A percentile compares a stretch with the other conserved stretches of the same genome.
phyloP scores from a whole-genome alignment of 768 basidiomycete species.

The Tylopilus sp. region DNA sequence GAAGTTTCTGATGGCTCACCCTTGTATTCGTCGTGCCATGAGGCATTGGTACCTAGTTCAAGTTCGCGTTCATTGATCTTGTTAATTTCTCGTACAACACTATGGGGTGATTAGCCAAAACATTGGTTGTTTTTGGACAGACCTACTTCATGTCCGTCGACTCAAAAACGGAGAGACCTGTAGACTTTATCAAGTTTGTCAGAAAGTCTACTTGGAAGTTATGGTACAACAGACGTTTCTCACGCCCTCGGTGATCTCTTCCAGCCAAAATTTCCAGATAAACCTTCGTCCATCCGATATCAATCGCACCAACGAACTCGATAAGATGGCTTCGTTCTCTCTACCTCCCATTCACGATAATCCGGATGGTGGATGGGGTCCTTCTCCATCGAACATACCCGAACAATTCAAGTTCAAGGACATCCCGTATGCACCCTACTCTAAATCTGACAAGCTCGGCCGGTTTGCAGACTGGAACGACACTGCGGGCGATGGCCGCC shows the following conservation, averaged over 20 bases:
- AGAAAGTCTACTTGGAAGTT: too few relatives aligned
- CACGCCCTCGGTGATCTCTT: conserved; percentile 18
- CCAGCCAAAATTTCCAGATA: conserved; percentile 21
- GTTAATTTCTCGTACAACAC: conserved; percentile 91
- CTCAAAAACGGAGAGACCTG: too few relatives aligned
- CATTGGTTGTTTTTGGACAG: not conserved
- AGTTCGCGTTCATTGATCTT: conserved; percentile 91
- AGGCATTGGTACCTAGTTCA: conserved; percentile 63
- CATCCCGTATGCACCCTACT: conserved; percentile 97
- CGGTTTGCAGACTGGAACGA: conserved; percentile 99
- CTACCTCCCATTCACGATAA: conserved; percentile 89
- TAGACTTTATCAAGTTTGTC: too few relatives aligned
- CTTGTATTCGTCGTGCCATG: conserved; percentile 98
- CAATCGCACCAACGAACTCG: conserved; percentile 3
- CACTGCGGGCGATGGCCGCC: conserved; percentile 58
- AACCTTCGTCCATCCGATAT: conserved; percentile 6
- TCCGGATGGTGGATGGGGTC: conserved; percentile 91
- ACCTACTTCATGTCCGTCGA: conserved; percentile 67
- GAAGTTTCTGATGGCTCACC: conserved; percentile 34
- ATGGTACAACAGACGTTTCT: conserved; percentile 17
- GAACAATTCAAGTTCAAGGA: conserved; percentile 96
- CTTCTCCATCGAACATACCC: conserved; percentile 78
- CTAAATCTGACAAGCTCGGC: conserved; percentile 97
- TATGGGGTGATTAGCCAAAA: conserved; percentile 31
- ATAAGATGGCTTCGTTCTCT: conserved; percentile 71